Conservation (phyloP, 495 filamentous ascomycete species). For the Penicillium ochrochloron region DNA sequence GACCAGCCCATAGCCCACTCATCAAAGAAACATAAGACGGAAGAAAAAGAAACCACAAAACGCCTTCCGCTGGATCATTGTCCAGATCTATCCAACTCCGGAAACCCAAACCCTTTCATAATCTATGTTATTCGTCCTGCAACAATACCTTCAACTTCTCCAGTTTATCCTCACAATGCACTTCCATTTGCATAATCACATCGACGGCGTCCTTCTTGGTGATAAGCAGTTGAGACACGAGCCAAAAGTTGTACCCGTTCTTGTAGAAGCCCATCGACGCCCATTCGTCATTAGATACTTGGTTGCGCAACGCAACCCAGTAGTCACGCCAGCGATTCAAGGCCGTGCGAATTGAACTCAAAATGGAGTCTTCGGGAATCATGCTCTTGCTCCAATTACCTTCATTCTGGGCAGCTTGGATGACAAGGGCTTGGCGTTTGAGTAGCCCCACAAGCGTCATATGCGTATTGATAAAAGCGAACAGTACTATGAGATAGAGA, state of each 20-base stretch:
- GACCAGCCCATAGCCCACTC: neutral
- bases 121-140: conserved; percentile 43
- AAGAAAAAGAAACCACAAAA: neutral
- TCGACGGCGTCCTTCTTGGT: conserved; percentile 54
- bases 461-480: conserved; percentile 51
- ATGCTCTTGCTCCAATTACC: conserved; percentile 12
- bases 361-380: conserved; percentile 42
- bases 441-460: conserved; percentile 47
- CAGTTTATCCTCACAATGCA: conserved; percentile 54
- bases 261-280: conserved; percentile 52
- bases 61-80: neutral
- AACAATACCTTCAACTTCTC: conserved; percentile 50
- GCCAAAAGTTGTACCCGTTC: conserved; percentile 53
- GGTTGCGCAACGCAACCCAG: conserved; percentile 41
- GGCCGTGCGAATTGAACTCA: conserved; percentile 40
- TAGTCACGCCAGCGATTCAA: conserved; percentile 46
- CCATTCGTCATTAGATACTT: conserved; percentile 44
- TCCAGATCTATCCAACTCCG: neutral
- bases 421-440: conserved; percentile 22
- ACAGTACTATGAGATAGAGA: conserved; percentile 36
- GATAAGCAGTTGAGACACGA: conserved; percentile 50
- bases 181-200: conserved; percentile 53
- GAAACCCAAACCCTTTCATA: neutral
- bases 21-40: neutral
- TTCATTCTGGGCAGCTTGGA: conserved; percentile 11